These are phyloP conservation scores for Cladophialophora exuberans DNA, from an alignment of 2,329 filamentous ascomycete species.

Conservation along the genomic window DNA sequence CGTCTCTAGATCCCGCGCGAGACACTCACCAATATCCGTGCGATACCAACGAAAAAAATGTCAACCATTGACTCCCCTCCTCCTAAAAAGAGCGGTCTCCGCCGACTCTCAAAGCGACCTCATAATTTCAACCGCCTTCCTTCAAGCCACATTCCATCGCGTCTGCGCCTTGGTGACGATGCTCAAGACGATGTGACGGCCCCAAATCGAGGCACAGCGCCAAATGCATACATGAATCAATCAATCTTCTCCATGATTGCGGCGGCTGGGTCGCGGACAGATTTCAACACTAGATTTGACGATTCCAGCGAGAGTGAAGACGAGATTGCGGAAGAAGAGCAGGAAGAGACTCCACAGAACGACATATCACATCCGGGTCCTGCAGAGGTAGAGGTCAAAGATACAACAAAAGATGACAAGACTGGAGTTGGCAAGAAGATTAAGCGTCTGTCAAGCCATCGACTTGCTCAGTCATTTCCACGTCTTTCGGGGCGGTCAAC, in stretches of 20 bases:
- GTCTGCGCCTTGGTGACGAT: slow-evolving; percentile 62
- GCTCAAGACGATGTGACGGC: slow-evolving; percentile 64
- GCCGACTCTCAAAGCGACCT: slow-evolving; percentile 48
- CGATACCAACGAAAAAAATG: slow-evolving; percentile 25
- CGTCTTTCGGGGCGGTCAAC: slow-evolving; percentile 50
- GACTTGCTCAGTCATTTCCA: slow-evolving; percentile 62
- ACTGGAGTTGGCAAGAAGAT: slow-evolving; percentile 16
- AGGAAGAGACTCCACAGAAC: slow-evolving; percentile 8
- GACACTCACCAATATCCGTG: not conserved
- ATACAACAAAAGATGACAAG: slow-evolving; percentile 5
- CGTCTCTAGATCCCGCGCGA: slow-evolving; percentile 6
- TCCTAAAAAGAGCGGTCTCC: slow-evolving; percentile 41
- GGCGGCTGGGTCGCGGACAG: slow-evolving; percentile 78
- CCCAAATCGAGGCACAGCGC: slow-evolving; percentile 47
- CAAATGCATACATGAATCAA: slow-evolving; percentile 78
- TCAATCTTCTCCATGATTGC: slow-evolving; percentile 92
- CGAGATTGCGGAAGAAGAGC: slow-evolving; percentile 38
- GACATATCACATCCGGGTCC: slow-evolving; percentile 2
- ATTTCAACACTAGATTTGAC: slow-evolving; percentile 81
- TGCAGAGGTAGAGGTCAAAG: not conserved
- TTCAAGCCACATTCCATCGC: slow-evolving; percentile 60
- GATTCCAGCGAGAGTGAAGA: slow-evolving; percentile 80
- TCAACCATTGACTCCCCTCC: slow-evolving; percentile 20
- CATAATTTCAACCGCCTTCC: slow-evolving; percentile 47
- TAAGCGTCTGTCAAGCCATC: slow-evolving; percentile 59